A percentile compares a stretch with the other conserved stretches of the same genome.
phyloP scores from a whole-genome alignment of 2,329 filamentous ascomycete genomes.

The Zasmidium citrigriseum region DNA sequence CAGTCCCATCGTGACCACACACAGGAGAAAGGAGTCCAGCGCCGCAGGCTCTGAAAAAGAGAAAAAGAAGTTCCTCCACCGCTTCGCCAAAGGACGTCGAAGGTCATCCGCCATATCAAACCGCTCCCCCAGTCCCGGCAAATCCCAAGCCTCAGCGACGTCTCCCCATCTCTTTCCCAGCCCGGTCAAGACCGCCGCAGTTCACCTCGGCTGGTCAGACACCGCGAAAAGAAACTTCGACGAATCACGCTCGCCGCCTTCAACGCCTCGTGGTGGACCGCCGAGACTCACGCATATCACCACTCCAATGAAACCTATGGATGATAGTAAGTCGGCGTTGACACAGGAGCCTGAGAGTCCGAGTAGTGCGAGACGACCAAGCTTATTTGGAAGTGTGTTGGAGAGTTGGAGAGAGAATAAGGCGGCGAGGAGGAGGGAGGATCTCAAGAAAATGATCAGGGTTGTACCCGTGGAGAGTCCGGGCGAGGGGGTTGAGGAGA shows the following conservation, averaged over 20 bases:
- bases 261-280: background rate
- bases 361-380: constrained; percentile 7
- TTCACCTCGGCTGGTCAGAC: constrained; percentile 29
- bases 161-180: constrained; percentile 23
- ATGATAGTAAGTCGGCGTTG: constrained; percentile 2
- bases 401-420: constrained; percentile 26
- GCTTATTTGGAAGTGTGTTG: constrained; percentile 19
- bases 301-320: constrained; percentile 22
- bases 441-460: constrained; percentile 35
- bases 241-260: constrained; percentile 15
- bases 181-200: constrained; percentile 7
- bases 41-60: constrained; percentile 12
- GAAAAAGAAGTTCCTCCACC: constrained; percentile 21
- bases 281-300: constrained; percentile 14
- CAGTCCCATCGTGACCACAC: background rate
- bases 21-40: constrained; percentile 3
- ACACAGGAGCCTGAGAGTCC: constrained; percentile 12
- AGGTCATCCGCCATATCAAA: constrained; percentile 11
- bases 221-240: constrained; percentile 27
- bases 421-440: constrained; percentile 33
- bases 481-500: background rate
- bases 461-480: constrained; percentile 28
- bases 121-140: background rate
- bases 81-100: constrained; percentile 13
- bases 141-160: constrained; percentile 6